Evolutionary conservation across 1,284 basidiomycete genomes (phyloP).

Genomic region (Rhodotorula sp.): DNA sequence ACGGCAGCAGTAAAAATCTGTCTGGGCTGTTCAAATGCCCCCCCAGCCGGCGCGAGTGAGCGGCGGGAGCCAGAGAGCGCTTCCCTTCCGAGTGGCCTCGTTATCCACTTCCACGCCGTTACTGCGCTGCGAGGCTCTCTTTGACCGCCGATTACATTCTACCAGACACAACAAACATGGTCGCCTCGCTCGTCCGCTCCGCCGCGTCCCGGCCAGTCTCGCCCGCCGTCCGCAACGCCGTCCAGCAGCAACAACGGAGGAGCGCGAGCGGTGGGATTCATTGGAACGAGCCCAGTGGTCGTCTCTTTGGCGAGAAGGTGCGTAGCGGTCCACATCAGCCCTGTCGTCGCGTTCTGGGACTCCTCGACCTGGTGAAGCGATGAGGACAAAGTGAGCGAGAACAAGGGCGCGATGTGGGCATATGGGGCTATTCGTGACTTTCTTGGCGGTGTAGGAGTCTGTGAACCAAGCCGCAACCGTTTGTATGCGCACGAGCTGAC

Average conservation of each 20-base stretch:
- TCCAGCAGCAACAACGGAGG: constrained; percentile 26
- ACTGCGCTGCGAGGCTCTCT: no score
- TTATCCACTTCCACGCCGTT: no score
- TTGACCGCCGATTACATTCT: neutral
- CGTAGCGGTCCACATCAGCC: constrained; percentile 24
- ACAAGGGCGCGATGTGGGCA: neutral
- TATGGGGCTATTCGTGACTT: neutral
- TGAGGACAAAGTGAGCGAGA: neutral
- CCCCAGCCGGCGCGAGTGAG: neutral
- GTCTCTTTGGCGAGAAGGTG: constrained; percentile 85
- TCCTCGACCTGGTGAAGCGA: neutral
- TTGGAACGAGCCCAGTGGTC: constrained; percentile 84
- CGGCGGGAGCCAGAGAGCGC: neutral
- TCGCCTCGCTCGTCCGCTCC: constrained; percentile 14
- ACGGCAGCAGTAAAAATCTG: no score
- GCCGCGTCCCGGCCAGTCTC: neutral
- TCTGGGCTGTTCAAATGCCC: no score
- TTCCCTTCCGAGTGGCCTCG: no score
- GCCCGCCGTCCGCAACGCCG: neutral
- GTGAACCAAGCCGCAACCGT: no score
- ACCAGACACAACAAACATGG: neutral
- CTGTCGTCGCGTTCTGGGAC: neutral
- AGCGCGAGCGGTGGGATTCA: constrained; percentile 71
- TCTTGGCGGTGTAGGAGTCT: no score
- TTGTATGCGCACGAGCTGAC: neutral